phyloP scores from a whole-genome alignment of 495 filamentous ascomycete genomes.

The Thermochaetoides thermophila region DNA sequence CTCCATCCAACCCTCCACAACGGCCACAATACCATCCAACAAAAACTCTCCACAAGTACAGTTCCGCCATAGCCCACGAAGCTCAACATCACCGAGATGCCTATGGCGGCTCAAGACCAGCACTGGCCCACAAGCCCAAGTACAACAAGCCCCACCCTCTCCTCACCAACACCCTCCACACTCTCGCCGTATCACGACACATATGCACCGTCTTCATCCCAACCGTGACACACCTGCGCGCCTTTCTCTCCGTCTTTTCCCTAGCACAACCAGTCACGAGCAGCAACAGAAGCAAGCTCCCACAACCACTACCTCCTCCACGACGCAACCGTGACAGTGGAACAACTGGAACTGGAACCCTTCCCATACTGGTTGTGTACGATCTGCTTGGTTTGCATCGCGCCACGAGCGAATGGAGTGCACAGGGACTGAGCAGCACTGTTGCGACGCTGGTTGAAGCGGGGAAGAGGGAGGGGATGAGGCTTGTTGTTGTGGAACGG shows the following conservation, averaged over 20 bases:
- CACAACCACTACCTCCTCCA: neutral
- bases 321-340: neutral
- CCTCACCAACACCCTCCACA: conserved; percentile 48
- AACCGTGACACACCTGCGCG: conserved; percentile 60
- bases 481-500: conserved; percentile 22
- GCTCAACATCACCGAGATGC: neutral
- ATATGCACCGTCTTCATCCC: conserved; percentile 57
- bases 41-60: too few relatives aligned
- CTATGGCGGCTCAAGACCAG: neutral
- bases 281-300: conserved; percentile 6
- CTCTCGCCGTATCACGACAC: conserved; percentile 50
- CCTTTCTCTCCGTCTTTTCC: conserved; percentile 48
- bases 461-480: conserved; percentile 28
- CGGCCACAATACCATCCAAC: neutral
- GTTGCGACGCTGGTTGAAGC: conserved; percentile 54
- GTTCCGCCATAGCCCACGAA: too few relatives aligned
- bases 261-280: too few relatives aligned
- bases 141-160: conserved; percentile 16
- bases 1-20: neutral
- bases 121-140: neutral
- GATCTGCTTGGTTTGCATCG: conserved; percentile 53
- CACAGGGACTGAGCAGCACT: conserved; percentile 62
- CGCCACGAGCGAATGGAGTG: conserved; percentile 67
- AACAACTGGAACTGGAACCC: too few relatives aligned
- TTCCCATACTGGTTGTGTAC: conserved; percentile 44